A percentile compares a stretch with the other conserved stretches of the same genome.
phyloP scores from a whole-genome alignment of 352 stramenopile species.

The Phytophthora pinifolia region DNA sequence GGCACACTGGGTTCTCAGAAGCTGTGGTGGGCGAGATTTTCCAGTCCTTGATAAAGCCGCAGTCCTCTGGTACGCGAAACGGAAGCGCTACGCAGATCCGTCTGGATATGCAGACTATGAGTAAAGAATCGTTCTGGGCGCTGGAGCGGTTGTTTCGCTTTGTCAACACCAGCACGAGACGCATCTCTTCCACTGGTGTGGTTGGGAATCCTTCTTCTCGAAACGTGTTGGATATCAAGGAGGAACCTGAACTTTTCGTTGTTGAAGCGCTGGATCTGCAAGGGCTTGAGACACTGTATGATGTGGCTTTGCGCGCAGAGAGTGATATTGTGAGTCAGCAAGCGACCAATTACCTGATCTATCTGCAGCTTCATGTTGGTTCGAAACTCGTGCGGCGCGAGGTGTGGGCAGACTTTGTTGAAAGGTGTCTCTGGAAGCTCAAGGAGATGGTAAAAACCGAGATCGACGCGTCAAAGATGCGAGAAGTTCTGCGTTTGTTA shows the following conservation, averaged over 20 bases:
- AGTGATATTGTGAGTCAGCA: slow-evolving; percentile 47
- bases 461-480: slow-evolving; percentile 23
- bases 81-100: slow-evolving; percentile 28
- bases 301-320: slow-evolving; percentile 44
- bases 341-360: slow-evolving; percentile 71
- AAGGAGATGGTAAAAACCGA: slow-evolving; percentile 37
- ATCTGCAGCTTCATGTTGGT: slow-evolving; percentile 66
- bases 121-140: slow-evolving; percentile 53
- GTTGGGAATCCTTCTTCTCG: slow-evolving; percentile 18
- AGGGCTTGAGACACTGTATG: slow-evolving; percentile 62
- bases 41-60: slow-evolving; percentile 39
- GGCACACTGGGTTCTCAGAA: slow-evolving; percentile 60
- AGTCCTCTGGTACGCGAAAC: slow-evolving; percentile 6
- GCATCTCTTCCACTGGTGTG: slow-evolving; percentile 38
- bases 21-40: slow-evolving; percentile 52
- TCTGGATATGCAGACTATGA: slow-evolving; percentile 54
- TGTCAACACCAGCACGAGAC: slow-evolving; percentile 51
- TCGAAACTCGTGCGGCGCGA: slow-evolving; percentile 70
- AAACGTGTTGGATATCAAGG: slow-evolving; percentile 14
- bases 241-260: slow-evolving; percentile 38
- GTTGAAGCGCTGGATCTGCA: slow-evolving; percentile 63
- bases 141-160: slow-evolving; percentile 66
- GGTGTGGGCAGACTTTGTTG: slow-evolving; percentile 68
- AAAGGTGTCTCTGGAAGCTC: slow-evolving; percentile 45
- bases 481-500: slow-evolving; percentile 52